Base-by-base conservation (phyloP, 176 grass and related monocot genomes). In the Triticum turgidum region DNA sequence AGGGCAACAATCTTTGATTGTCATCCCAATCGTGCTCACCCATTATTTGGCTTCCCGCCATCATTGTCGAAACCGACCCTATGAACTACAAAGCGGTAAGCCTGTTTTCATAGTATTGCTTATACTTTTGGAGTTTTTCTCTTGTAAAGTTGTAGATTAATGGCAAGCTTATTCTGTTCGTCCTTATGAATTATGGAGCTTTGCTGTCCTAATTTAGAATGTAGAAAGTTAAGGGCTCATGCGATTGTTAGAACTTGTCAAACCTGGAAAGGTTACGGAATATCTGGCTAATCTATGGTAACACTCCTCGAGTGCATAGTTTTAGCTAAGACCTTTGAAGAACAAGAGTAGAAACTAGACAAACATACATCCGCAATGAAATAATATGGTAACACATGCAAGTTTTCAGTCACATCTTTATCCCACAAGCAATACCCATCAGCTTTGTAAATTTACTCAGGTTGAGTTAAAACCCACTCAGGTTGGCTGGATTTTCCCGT, bases 21-120 rank as follows among this genome's bases (percentile, higher is more conserved):
- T 27, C 27, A 27, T 4, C 72, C 42, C 6, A 27, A 29, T 49
- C 10, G 15, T 66, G 22, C 56, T 3, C 11, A 17, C 12, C 5
- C 70, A 1, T 82, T 76, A 33, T 82, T 56, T 6, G 70, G 79
- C 4, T 87, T 87, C 71, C 18, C 61, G 32, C 79, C 79, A 29
- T 73, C 86, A 41, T 67, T 74, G 29, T 18, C 69, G 12, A 74
- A 81, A 65, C 85, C 78, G 4, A 66, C 61, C 30, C 25, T 87
- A 17, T 87, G 79, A 75, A 49, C 42, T 49, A 17, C 22, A 29
- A 87, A 87, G 1, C 38, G 61, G 86, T 87, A 76, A 82, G 30
- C 14, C 39, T 54, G 1, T 12, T 5, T 64, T 52, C 27, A 25
- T 65, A 37, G 1, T n/a, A 27, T 3, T 44, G 37, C 24, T 75